Evolutionary conservation across 2,329 filamentous ascomycete genomes (phyloP).

Genomic region (Xylaria sp.): DNA sequence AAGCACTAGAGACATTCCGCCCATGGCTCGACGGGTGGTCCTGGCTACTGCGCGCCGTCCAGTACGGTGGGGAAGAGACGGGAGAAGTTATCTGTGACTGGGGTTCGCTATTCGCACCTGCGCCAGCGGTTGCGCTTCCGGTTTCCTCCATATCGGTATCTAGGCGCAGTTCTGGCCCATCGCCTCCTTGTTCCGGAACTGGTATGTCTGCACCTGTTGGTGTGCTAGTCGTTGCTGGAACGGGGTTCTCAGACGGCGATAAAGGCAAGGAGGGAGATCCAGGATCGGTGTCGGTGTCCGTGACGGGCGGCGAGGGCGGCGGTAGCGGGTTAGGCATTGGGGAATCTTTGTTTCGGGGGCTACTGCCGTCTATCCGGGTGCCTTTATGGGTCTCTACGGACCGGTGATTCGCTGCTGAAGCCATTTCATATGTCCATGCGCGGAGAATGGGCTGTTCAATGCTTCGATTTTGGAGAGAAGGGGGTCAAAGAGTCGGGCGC

Average conservation of each 20-base stretch:
- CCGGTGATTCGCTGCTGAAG: constrained; percentile 24
- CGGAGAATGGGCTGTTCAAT: not conserved
- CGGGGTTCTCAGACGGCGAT: not conserved
- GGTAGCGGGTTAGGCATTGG: constrained; percentile 32
- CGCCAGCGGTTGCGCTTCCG: not conserved
- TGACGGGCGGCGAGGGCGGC: constrained; percentile 40
- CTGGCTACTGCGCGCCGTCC: constrained; percentile 36
- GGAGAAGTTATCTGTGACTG: constrained; percentile 26
- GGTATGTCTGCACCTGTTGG: not conserved
- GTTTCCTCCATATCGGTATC: constrained; percentile 8
- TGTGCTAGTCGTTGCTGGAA: constrained; percentile 2
- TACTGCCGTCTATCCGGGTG: constrained; percentile 9
- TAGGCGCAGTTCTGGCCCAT: constrained; percentile 2
- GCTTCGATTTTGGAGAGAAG: not conserved
- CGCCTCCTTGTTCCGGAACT: not conserved
- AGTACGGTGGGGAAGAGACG: constrained; percentile 46
- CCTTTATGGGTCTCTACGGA: constrained; percentile 1
- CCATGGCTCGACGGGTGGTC: constrained; percentile 39
- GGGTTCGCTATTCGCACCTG: not conserved
- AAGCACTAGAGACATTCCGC: constrained; percentile 53
- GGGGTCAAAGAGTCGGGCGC: not conserved
- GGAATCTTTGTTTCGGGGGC: constrained; percentile 28
- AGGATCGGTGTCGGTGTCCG: constrained; percentile 35
- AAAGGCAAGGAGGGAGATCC: constrained; percentile 19
- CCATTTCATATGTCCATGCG: constrained; percentile 30